Percentiles rank a stretch among this genome's conserved stretches.
Evolutionary conservation across 1,284 basidiomycete species (phyloP).

Genomic region (Ustilago lituana): DNA sequence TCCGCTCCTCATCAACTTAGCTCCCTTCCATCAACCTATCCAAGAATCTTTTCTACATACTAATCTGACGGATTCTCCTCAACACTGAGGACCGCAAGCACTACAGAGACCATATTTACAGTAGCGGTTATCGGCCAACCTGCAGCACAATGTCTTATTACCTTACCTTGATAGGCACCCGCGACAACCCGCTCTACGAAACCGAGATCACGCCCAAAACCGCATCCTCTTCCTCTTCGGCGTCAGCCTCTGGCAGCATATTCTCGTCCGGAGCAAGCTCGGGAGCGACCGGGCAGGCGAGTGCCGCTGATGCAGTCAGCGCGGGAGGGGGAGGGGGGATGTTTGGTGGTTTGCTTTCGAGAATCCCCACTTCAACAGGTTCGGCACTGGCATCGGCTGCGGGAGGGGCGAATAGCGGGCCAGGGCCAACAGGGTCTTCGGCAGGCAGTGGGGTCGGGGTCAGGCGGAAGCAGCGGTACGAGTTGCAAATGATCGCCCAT

Average conservation of each 20-base stretch:
- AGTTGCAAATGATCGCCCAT: slow-evolving; percentile 66
- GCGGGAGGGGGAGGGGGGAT: slow-evolving; percentile 19
- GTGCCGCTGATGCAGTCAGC: background rate
- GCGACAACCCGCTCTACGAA: slow-evolving; percentile 65
- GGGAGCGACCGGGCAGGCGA: background rate
- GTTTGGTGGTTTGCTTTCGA: slow-evolving; percentile 32
- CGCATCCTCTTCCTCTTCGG: slow-evolving; percentile 10
- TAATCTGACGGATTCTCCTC: too few species aligned
- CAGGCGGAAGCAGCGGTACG: slow-evolving; percentile 47
- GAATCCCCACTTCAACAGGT: slow-evolving; percentile 22
- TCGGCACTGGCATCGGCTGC: too few species aligned
- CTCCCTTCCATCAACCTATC: background rate
- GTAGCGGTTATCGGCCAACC: too few species aligned
- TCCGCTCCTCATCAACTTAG: background rate
- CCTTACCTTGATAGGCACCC: slow-evolving; percentile 61
- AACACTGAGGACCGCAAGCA: too few species aligned
- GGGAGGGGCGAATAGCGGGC: too few species aligned
- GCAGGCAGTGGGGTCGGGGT: too few species aligned
- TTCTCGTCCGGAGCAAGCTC: too few species aligned
- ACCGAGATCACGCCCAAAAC: slow-evolving; percentile 58
- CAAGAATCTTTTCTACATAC: too few species aligned
- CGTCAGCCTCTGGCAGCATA: slow-evolving; percentile 8
- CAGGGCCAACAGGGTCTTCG: too few species aligned
- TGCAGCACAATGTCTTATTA: slow-evolving; percentile 66
- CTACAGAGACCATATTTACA: too few species aligned